These are phyloP conservation scores for Phytopythium helicoides DNA, from an alignment of 352 stramenopile genomes.

Conservation along the genomic window DNA sequence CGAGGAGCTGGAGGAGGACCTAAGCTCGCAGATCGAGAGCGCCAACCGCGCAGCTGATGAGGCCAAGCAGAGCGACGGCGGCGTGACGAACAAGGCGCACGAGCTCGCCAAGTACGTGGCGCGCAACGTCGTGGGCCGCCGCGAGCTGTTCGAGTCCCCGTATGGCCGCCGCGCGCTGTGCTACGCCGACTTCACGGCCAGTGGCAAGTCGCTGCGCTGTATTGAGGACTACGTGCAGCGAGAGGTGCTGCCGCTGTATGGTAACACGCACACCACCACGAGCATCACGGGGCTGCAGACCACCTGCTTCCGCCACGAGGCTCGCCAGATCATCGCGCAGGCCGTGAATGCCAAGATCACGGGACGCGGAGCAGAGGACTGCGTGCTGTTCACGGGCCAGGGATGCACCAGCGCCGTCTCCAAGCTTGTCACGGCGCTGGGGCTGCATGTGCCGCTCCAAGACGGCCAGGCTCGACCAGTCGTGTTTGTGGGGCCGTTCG, in stretches of 20 bases:
- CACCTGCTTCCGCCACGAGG: slow-evolving; percentile 93
- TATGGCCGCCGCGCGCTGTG: slow-evolving; percentile 78
- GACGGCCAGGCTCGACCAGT: slow-evolving; percentile 47
- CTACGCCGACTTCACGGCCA: slow-evolving; percentile 96
- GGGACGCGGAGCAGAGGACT: slow-evolving; percentile 82
- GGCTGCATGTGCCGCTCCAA: slow-evolving; percentile 39
- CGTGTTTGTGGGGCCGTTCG: slow-evolving; percentile 93
- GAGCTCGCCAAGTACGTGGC: slow-evolving; percentile 32
- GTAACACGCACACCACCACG: slow-evolving; percentile 95
- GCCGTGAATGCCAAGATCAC: slow-evolving; percentile 81
- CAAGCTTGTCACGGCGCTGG: slow-evolving; percentile 75
- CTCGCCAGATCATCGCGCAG: slow-evolving; percentile 90
- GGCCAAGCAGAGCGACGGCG: slow-evolving; percentile 1
- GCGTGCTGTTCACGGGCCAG: slow-evolving; percentile 93
- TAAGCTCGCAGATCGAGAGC: slow-evolving; percentile 33
- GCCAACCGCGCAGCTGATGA: slow-evolving; percentile 10
- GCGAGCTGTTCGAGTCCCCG: slow-evolving; percentile 53
- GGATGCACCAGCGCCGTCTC: slow-evolving; percentile 86
- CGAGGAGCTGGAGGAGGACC: slow-evolving; percentile 75
- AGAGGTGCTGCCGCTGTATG: slow-evolving; percentile 92
- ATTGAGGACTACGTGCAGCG: slow-evolving; percentile 90
- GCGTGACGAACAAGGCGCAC: slow-evolving; percentile 6
- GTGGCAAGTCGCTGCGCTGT: slow-evolving; percentile 76
- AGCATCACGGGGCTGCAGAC: slow-evolving; percentile 68
- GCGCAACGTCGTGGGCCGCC: slow-evolving; percentile 43